Conservation (phyloP, 345 rosid species). For the Citrus maxima region DNA sequence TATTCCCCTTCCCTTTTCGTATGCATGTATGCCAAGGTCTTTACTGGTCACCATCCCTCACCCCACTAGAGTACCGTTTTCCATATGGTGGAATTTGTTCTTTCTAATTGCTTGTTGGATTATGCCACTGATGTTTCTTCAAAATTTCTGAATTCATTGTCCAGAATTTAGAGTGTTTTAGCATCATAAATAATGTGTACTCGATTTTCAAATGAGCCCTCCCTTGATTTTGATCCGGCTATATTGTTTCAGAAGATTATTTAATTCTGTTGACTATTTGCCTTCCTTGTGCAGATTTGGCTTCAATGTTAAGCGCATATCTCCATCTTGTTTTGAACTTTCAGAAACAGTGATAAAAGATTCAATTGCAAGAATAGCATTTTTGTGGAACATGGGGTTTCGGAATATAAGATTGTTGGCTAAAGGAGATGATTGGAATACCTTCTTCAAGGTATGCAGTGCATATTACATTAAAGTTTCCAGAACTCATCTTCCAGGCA, state of each 20-base stretch:
- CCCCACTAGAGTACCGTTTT: background rate
- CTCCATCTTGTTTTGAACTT: conserved; percentile 52
- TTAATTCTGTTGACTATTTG: conserved; percentile 7
- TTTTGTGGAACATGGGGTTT: conserved; percentile 55
- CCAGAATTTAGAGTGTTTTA: background rate
- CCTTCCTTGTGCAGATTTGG: conserved; percentile 49
- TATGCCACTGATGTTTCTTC: background rate
- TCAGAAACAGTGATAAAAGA: conserved; percentile 45
- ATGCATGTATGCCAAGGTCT: background rate
- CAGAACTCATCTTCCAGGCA: background rate
- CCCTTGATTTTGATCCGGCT: background rate
- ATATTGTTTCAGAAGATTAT: background rate
- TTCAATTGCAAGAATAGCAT: conserved; percentile 37
- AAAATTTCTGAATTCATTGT: background rate
- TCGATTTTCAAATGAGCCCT: background rate
- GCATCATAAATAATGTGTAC: background rate
- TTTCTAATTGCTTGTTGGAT: background rate
- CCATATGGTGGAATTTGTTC: background rate
- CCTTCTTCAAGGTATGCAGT: conserved; percentile 55
- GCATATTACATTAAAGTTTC: background rate
- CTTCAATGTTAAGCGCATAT: conserved; percentile 40
- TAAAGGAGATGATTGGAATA: conserved; percentile 64
- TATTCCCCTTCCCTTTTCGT: background rate
- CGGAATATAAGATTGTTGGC: conserved; percentile 37
- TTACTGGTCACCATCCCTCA: background rate